These are phyloP conservation scores for Lactarius hatsudake DNA, from an alignment of 768 basidiomycete genomes.

Conservation along the genomic window DNA sequence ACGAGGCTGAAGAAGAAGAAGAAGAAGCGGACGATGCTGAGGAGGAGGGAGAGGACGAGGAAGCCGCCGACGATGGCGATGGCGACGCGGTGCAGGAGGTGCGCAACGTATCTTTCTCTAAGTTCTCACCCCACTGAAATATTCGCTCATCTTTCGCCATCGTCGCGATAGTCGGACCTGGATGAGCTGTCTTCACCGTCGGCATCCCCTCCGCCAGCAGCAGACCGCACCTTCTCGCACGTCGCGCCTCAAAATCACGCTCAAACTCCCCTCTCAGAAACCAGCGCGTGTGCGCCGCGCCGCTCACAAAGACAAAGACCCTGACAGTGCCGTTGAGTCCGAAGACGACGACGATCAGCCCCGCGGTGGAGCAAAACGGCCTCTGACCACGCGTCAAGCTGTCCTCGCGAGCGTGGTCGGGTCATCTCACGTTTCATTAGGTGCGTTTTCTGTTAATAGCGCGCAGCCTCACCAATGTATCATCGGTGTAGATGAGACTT, in stretches of 20 bases:
- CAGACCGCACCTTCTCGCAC: constrained; percentile 30
- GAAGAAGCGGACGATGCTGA: constrained; percentile 22
- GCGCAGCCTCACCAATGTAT: not conserved
- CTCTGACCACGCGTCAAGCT: constrained; percentile 55
- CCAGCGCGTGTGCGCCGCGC: constrained; percentile 18
- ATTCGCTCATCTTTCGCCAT: not conserved
- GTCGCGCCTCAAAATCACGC: constrained; percentile 58
- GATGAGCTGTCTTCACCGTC: constrained; percentile 28
- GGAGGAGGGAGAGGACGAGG: constrained; percentile 27
- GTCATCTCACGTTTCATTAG: constrained; percentile 63
- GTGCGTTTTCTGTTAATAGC: constrained; percentile 34
- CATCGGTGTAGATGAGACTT: constrained; percentile 31
- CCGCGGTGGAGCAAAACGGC: constrained; percentile 31
- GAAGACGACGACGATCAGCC: constrained; percentile 36
- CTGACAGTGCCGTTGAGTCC: constrained; percentile 45
- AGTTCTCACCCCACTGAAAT: not conserved
- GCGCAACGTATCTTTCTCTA: not conserved
- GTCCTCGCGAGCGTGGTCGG: constrained; percentile 69
- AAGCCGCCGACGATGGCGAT: constrained; percentile 23
- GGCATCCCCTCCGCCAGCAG: constrained; percentile 25
- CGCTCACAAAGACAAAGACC: constrained; percentile 28
- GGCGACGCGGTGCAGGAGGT: constrained; percentile 30
- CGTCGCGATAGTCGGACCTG: constrained; percentile 18
- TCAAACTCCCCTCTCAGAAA: constrained; percentile 48
- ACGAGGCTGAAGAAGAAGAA: constrained; percentile 26